These are phyloP conservation scores for Boletus rubescentipes DNA, from an alignment of 768 basidiomycete genomes.

Conservation along the genomic window DNA sequence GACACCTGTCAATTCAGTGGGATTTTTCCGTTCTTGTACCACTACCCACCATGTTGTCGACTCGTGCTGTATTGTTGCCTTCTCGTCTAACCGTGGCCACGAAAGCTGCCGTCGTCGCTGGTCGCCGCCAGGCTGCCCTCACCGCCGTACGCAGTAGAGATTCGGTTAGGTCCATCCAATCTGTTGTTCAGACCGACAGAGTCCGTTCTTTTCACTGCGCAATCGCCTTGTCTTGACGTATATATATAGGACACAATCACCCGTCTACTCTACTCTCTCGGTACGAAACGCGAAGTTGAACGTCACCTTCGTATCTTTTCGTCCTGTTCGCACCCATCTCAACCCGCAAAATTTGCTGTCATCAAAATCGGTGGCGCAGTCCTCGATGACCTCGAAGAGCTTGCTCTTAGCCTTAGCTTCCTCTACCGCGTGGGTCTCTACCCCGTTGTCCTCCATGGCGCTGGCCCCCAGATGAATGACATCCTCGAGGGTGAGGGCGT, in stretches of 20 bases:
- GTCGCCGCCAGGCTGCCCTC: conserved; percentile 39
- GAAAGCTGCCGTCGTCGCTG: conserved; percentile 48
- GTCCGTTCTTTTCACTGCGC: conserved; percentile 39
- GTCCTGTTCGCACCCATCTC: conserved; percentile 83
- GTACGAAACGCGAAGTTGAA: conserved; percentile 96
- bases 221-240: neutral
- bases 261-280: conserved; percentile 93
- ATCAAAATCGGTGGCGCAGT: conserved; percentile 99
- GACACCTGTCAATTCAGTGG: neutral
- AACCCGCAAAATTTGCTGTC: conserved; percentile 94
- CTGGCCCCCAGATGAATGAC: conserved; percentile 91
- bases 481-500: conserved; percentile 93
- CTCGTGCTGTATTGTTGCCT: conserved; percentile 23
- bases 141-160: conserved; percentile 40
- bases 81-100: conserved; percentile 37
- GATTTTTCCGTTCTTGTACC: neutral
- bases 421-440: conserved; percentile 97
- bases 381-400: conserved; percentile 86
- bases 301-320: conserved; percentile 98
- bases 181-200: conserved; percentile 72
- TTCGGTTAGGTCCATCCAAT: conserved; percentile 49
- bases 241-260: conserved; percentile 87
- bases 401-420: conserved; percentile 94
- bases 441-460: conserved; percentile 95
- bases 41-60: conserved; percentile 30